Conservation (phyloP, 495 filamentous ascomycete genomes). For the Aspergillus incahuasiensis region DNA sequence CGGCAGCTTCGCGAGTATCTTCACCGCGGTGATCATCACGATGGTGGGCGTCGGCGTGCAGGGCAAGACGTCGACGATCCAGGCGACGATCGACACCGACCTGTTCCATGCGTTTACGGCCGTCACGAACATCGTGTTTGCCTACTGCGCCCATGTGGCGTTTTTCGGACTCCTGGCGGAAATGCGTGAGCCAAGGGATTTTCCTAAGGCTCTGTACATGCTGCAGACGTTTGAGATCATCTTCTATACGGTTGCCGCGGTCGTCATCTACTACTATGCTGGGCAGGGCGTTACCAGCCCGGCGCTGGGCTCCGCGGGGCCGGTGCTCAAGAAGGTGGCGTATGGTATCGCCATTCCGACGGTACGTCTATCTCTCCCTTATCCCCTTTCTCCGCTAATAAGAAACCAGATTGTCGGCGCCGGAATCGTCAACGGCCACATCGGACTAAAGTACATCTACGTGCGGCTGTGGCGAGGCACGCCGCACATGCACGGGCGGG, state of each 20-base stretch:
- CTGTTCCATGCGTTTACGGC: constrained; percentile 37
- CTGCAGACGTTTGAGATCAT: constrained; percentile 61
- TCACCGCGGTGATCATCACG: constrained; percentile 55
- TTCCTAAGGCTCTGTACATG: constrained; percentile 59
- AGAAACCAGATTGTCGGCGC: constrained; percentile 49
- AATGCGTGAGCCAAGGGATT: constrained; percentile 65
- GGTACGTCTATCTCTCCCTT: constrained; percentile 15
- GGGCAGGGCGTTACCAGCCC: constrained; percentile 62
- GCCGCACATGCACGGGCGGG: constrained; percentile 47
- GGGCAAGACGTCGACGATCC: constrained; percentile 21
- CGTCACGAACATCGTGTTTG: constrained; percentile 51
- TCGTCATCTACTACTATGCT: constrained; percentile 69
- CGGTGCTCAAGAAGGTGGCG: constrained; percentile 63
- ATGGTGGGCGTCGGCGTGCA: constrained; percentile 63
- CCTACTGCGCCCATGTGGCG: constrained; percentile 61
- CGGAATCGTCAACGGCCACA: constrained; percentile 67
- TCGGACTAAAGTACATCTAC: constrained; percentile 61
- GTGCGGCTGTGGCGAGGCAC: constrained; percentile 45
- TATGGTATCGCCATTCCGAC: constrained; percentile 77
- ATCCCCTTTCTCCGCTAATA: neutral
- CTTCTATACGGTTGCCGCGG: constrained; percentile 63
- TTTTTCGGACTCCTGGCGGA: constrained; percentile 77
- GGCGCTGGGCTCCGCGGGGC: constrained; percentile 62
- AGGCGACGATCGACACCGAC: constrained; percentile 27
- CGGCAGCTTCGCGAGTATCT: constrained; percentile 35